Evolutionary conservation across 1,139 yeast genomes (phyloP).

Genomic region (Sugiyamaella novakii): DNA sequence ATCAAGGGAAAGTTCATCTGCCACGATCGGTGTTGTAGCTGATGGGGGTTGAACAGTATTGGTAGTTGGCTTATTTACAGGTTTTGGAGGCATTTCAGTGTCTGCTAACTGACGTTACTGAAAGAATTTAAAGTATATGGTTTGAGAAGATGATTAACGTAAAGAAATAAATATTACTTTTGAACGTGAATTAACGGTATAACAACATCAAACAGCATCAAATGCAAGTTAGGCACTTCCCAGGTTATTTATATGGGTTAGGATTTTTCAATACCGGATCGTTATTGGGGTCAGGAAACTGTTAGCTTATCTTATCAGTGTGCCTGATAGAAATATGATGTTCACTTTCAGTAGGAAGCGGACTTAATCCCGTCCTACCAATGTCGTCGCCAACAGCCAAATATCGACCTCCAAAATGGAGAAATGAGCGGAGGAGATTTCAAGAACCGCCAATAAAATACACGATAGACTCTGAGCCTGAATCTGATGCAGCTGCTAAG

Average conservation of each 20-base stretch:
- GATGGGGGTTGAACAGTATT: not conserved
- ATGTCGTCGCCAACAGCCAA: conserved; percentile 10
- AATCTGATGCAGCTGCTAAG: conserved; percentile 17
- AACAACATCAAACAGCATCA: too few species aligned
- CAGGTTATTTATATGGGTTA: too few species aligned
- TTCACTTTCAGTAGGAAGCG: too few species aligned
- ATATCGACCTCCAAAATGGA: conserved; percentile 17
- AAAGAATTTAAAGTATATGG: too few species aligned
- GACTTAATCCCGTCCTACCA: too few species aligned
- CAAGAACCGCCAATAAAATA: not conserved
- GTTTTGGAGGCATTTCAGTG: conserved; percentile 8
- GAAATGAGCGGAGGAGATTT: not conserved
- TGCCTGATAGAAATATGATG: not conserved
- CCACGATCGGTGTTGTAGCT: not conserved
- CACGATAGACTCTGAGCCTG: not conserved
- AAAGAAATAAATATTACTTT: too few species aligned
- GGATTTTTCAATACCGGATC: too few species aligned
- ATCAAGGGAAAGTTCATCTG: conserved; percentile 19
- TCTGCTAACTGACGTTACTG: not conserved
- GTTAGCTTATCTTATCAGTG: conserved; percentile 8
- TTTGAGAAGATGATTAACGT: too few species aligned
- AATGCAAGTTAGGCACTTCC: too few species aligned
- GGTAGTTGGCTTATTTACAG: not conserved
- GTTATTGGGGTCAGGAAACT: not conserved
- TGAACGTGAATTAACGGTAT: too few species aligned